Evolutionary conservation across 768 basidiomycete genomes (phyloP), one percentile per base, ranked within the genome.

Genomic region (Trametes cingulata): DNA sequence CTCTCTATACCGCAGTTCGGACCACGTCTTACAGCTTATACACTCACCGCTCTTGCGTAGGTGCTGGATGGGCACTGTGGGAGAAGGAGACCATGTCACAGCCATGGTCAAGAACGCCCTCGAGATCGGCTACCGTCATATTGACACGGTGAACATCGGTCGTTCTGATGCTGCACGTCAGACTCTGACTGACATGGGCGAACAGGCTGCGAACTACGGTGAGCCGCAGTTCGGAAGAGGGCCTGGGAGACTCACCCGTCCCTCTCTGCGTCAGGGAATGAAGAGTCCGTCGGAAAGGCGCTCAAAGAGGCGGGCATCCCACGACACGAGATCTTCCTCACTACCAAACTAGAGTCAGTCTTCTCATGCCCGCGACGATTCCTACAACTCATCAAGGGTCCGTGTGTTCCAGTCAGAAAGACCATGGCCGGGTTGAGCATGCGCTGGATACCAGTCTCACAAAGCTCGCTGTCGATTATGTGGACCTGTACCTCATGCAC

Each of bases 401-500:
- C 78, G 77, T 17, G 73, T 68, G 70, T 67, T 42, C 8, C 75
- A 79, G 51, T 71, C 74, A 24, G 64, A 40, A 33, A 5, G 56
- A 69, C 57, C 75, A 74, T 46, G 67, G 63, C 20, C 52, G 67
- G 10, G 75, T 76, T 5, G 42, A 58, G 13, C 65, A 69, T 33
- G 69, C 67, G 1, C 71, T 78, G 42, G 67, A 76, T 22, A 62
- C 59, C 12, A 73, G 71, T 13, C 53, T 77, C 3, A 47, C 62
- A 9, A 59, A 54, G 15, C 71, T 77, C 10, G 71, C 68, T 13
- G 17, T 69, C 19, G 75, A 70, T 2, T 77, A 78, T 57, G 71
- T 79, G 57, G 76, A 79, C 45, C 65, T 74, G n/a, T 83, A 79
- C 60, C 72, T 84, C 8, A 67, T 83, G 54, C 82, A 83, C 59